phyloP scores from a whole-genome alignment of 495 filamentous ascomycete genomes.

The Penicillium ochrochloron region DNA sequence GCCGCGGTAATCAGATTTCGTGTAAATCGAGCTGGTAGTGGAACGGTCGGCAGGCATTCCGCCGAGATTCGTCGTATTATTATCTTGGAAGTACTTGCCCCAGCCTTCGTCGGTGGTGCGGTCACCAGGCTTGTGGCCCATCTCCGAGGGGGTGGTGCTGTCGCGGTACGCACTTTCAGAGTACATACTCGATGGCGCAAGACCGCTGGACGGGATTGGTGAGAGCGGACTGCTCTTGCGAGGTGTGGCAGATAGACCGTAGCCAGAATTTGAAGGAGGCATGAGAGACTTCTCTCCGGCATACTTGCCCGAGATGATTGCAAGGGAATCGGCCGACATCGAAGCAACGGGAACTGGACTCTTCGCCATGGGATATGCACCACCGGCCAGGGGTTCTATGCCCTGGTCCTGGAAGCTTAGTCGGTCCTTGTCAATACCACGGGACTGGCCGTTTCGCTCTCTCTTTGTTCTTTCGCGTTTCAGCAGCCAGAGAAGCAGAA shows the following conservation, averaged over 20 bases:
- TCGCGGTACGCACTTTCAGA: constrained; percentile 31
- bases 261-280: constrained; percentile 32
- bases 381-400: constrained; percentile 53
- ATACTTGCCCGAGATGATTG: constrained; percentile 48
- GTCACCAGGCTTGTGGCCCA: constrained; percentile 42
- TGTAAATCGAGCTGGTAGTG: constrained; percentile 35
- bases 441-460: constrained; percentile 57
- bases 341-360: constrained; percentile 47
- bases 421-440: constrained; percentile 59
- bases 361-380: constrained; percentile 50
- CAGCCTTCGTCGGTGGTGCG: constrained; percentile 61
- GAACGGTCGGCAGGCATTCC: constrained; percentile 34
- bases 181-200: constrained; percentile 33
- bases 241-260: constrained; percentile 23
- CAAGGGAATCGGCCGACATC: constrained; percentile 51
- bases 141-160: constrained; percentile 21
- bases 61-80: constrained; percentile 49
- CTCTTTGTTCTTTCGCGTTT: constrained; percentile 61
- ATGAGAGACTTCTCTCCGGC: constrained; percentile 43
- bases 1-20: constrained; percentile 42
- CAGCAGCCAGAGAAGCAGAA: constrained; percentile 69
- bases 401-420: constrained; percentile 69
- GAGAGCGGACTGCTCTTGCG: constrained; percentile 38
- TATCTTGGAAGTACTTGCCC: constrained; percentile 63
- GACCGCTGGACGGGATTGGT: constrained; percentile 41